These are phyloP conservation scores for Boletus reticulatus DNA, from an alignment of 768 basidiomycete genomes.

Conservation along the genomic window DNA sequence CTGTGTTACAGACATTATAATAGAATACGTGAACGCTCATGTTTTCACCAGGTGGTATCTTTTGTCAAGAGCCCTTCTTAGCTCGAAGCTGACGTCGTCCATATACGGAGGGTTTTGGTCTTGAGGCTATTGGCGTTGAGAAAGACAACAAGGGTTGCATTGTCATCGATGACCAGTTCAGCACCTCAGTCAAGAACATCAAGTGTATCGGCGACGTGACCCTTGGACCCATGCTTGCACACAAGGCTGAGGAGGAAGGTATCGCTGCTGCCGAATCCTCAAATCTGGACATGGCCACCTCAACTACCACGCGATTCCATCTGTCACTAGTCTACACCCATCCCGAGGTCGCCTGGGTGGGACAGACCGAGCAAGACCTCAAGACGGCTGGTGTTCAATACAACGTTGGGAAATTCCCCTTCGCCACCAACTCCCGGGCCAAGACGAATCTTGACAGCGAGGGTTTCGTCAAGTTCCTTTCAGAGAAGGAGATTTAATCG, in stretches of 20 bases:
- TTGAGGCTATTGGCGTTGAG: constrained; percentile 90
- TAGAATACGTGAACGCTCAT: no score
- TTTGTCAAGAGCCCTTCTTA: no score
- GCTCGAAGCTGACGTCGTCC: constrained; percentile 95
- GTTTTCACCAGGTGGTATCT: no score
- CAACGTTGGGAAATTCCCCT: constrained; percentile 93
- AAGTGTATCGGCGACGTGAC: constrained; percentile 98
- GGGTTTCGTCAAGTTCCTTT: constrained; percentile 92
- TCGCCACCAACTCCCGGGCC: constrained; percentile 91
- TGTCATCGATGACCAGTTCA: constrained; percentile 56
- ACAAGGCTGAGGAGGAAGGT: constrained; percentile 98
- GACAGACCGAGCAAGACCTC: constrained; percentile 95
- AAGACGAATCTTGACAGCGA: constrained; percentile 95
- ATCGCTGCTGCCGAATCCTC: constrained; percentile 95
- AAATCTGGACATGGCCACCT: constrained; percentile 94
- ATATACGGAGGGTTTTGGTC: constrained; percentile 80
- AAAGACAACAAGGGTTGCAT: constrained; percentile 82
- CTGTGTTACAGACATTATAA: no score
- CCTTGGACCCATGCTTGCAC: constrained; percentile 98
- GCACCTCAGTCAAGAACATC: constrained; percentile 84
- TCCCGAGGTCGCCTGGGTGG: constrained; percentile 63
- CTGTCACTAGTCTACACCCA: constrained; percentile 98
- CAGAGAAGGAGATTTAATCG: constrained; percentile 75
- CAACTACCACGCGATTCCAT: constrained; percentile 93
- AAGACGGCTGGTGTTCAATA: constrained; percentile 84